Percentiles rank a stretch among this genome's conserved stretches.
Conservation (phyloP, 2,329 filamentous ascomycete species). For the Nannizziopsis barbatae region DNA sequence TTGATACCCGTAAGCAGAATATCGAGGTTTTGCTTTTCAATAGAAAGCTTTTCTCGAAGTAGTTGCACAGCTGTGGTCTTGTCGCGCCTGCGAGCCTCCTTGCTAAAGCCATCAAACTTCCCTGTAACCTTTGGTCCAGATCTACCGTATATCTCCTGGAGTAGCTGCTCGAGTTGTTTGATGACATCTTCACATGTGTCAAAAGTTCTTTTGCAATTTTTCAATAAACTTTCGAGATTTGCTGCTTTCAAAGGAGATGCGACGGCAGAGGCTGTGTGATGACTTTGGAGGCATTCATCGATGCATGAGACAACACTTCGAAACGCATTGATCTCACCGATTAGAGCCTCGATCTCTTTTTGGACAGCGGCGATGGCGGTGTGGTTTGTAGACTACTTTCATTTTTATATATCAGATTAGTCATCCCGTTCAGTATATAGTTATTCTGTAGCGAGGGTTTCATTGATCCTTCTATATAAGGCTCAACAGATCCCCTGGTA, state of each 20-base stretch:
- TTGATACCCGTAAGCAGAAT: conserved; percentile 13
- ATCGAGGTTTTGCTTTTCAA: conserved; percentile 12
- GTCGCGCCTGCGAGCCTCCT: conserved; percentile 12
- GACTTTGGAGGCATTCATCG: conserved; percentile 6
- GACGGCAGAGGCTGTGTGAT: not conserved
- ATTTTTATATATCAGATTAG: too few species aligned
- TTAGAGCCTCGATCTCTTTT: conserved; percentile 14
- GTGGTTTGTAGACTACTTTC: too few species aligned
- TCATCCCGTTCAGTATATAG: too few species aligned
- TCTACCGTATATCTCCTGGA: conserved; percentile 13
- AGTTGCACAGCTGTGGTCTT: conserved; percentile 1
- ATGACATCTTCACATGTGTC: conserved; percentile 2
- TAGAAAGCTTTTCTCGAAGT: conserved; percentile 11
- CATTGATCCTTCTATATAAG: too few species aligned
- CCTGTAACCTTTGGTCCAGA: conserved; percentile 9
- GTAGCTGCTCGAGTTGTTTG: conserved; percentile 7
- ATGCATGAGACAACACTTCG: conserved; percentile 9
- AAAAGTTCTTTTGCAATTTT: not conserved
- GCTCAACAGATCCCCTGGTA: too few species aligned
- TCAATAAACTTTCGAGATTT: conserved; percentile 8
- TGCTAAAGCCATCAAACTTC: conserved; percentile 18
- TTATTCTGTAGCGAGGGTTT: too few species aligned
- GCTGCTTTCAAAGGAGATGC: not conserved
- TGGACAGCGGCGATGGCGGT: conserved; percentile 9
- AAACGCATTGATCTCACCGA: conserved; percentile 15